A percentile compares a stretch with the other conserved stretches of the same genome.
These are phyloP conservation scores for Lipomyces yamanashiensis DNA, from an alignment of 805 yeast species.

Conservation along the genomic window DNA sequence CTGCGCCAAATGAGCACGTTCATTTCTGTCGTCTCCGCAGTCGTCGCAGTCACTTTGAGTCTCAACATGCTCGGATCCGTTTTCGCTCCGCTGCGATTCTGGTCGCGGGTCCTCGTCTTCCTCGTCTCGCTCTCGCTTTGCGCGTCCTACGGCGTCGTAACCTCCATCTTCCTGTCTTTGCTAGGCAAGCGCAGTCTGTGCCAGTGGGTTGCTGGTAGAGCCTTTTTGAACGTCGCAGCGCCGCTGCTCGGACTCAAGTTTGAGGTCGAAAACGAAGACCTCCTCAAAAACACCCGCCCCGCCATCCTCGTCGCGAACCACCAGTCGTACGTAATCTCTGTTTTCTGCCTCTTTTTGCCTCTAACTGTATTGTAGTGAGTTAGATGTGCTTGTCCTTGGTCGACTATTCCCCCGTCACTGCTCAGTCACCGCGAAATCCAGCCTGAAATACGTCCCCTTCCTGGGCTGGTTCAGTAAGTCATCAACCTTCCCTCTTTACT, in stretches of 20 bases:
- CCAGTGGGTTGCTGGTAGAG: slow-evolving; percentile 89
- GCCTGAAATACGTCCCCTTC: slow-evolving; percentile 81
- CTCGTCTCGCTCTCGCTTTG: slow-evolving; percentile 41
- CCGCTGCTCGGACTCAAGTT: slow-evolving; percentile 70
- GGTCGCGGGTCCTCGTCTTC: slow-evolving; percentile 43
- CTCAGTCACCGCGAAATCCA: slow-evolving; percentile 89
- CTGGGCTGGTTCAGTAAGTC: slow-evolving; percentile 82
- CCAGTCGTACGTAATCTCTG: slow-evolving; percentile 53
- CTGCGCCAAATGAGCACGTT: slow-evolving; percentile 35
- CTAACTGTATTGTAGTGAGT: slow-evolving; percentile 50
- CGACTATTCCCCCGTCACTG: slow-evolving; percentile 83
- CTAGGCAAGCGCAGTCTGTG: slow-evolving; percentile 78
- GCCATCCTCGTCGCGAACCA: slow-evolving; percentile 86
- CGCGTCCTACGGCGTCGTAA: slow-evolving; percentile 56
- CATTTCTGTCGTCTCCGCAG: slow-evolving; percentile 6
- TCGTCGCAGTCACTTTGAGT: slow-evolving; percentile 23
- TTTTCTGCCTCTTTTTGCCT: neutral
- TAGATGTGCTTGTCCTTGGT: slow-evolving; percentile 84
- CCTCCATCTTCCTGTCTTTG: slow-evolving; percentile 68
- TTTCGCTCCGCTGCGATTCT: slow-evolving; percentile 45
- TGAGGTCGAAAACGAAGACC: slow-evolving; percentile 67
- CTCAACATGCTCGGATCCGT: slow-evolving; percentile 35
- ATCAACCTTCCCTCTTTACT: neutral
- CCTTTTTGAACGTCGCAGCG: slow-evolving; percentile 68
- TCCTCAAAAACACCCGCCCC: slow-evolving; percentile 58